A percentile compares a stretch with the other conserved stretches of the same genome.
Conservation (phyloP, 1,139 yeast species). For the Lodderomyces oxycetoniae region DNA sequence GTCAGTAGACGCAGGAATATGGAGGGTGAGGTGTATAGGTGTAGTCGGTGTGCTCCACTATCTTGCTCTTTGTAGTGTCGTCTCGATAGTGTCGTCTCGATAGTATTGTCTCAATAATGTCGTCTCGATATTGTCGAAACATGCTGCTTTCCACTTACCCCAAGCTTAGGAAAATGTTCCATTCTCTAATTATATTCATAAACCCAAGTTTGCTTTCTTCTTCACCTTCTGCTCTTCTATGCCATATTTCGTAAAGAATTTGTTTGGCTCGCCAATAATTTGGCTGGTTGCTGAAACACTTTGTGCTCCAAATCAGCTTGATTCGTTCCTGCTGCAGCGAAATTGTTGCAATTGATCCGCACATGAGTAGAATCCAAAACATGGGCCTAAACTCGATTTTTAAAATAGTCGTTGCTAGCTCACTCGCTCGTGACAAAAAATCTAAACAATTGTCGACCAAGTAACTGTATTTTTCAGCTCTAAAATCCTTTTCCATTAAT, state of each 20-base stretch:
- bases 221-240: slow-evolving; percentile 38
- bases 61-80: too few species aligned
- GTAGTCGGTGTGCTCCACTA: too few species aligned
- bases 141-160: slow-evolving; percentile 17
- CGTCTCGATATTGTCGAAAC: not conserved
- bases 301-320: slow-evolving; percentile 27
- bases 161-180: slow-evolving; percentile 44
- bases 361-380: slow-evolving; percentile 47
- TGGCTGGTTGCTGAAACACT: slow-evolving; percentile 16
- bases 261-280: slow-evolving; percentile 56
- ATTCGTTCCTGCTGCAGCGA: slow-evolving; percentile 18
- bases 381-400: slow-evolving; percentile 22
- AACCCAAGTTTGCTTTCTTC: slow-evolving; percentile 41
- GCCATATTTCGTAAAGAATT: slow-evolving; percentile 49
- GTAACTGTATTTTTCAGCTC: slow-evolving; percentile 28
- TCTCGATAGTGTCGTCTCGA: too few species aligned
- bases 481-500: slow-evolving; percentile 35
- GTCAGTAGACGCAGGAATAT: too few species aligned
- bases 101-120: too few species aligned
- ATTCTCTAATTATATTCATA: slow-evolving; percentile 51
- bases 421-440: slow-evolving; percentile 28
- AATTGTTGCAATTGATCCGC: slow-evolving; percentile 37
- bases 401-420: slow-evolving; percentile 11
- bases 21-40: too few species aligned
- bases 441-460: slow-evolving; percentile 28